Evolutionary conservation across 108 stramenopile genomes (phyloP).

Genomic region (Nitzschia sp.): DNA sequence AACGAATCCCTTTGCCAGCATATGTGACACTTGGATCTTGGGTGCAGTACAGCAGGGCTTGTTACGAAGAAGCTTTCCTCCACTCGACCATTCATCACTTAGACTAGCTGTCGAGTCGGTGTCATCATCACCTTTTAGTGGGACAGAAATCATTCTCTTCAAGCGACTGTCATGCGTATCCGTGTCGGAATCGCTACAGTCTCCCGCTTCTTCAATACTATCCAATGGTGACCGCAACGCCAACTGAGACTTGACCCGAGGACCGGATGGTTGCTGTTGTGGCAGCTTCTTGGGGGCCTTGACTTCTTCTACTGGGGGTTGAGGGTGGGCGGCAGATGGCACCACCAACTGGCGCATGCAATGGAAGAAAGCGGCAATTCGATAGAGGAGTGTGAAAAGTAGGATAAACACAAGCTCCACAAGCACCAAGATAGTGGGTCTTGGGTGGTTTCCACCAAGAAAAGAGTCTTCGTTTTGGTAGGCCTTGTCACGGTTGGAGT

Average conservation of each 20-base stretch:
- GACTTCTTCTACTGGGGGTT: not conserved
- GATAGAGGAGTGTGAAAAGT: constrained; percentile 34
- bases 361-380: constrained; percentile 30
- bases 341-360: constrained; percentile 16
- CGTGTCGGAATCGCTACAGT: constrained; percentile 13
- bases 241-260: not conserved
- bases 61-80: not conserved
- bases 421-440: constrained; percentile 34
- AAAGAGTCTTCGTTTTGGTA: constrained; percentile 47
- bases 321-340: not conserved
- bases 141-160: constrained; percentile 9
- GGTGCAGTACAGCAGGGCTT: not conserved
- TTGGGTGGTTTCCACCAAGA: constrained; percentile 36
- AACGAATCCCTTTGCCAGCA: constrained; percentile 27
- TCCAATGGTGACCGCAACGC: not conserved
- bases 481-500: constrained; percentile 47
- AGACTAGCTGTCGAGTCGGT: constrained; percentile 25
- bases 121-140: constrained; percentile 16
- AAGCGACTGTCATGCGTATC: constrained; percentile 16
- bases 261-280: constrained; percentile 1
- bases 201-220: constrained; percentile 24
- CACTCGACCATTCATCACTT: constrained; percentile 16
- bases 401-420: constrained; percentile 42
- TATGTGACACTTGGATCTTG: constrained; percentile 17
- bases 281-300: not conserved